Evolutionary conservation across 306 rosid genomes (phyloP), one percentile per base, ranked within the genome.

Genomic region (Sicyos baderoa): DNA sequence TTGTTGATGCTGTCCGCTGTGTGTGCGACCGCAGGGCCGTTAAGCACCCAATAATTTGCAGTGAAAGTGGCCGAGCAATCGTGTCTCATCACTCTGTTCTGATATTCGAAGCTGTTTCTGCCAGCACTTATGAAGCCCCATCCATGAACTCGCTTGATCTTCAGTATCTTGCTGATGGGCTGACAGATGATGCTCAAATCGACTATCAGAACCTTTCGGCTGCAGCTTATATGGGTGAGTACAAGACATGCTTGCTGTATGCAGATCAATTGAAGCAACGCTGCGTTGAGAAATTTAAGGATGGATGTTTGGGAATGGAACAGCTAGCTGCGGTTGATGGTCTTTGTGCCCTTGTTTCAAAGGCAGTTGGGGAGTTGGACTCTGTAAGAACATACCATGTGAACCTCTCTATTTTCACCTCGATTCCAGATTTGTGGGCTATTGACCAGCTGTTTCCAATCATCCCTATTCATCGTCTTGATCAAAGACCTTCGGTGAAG

Each of bases 391-490:
- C 83, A 2, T 94, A 94, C 80, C 84, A 90, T 16, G 86, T 89
- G 77, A 94, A 90, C 50, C 82, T 94, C 15, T 94, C 99, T 11
- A 75, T 94, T 29, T 94, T 94, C 78, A 90, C 97, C 0, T 94
- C 99, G 0, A 74, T 90, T 40, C 99, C 97, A 0, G 99, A 94
- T 71, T 86, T 78, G 52, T 94, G 99, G 97, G 83, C 90, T 6
- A 82, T 94, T 37, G 89, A 85, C 0, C 99, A 94, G 72, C 71
- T 83, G 23, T 94, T 88, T 58, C 99, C 99, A 0, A 84, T 94
- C 3, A 65, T 87, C 16, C 99, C 99, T 0, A 94, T 94, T 71
- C 99, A 94, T 70, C 95, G 99, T 16, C 82, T 90, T 5, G 89
- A 86, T 8, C 90, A 94, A 80, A 75, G 86, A 66, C 99, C 99